Conservation (phyloP, 192 early-diverging fungal genomes). For the Backusella circina region DNA sequence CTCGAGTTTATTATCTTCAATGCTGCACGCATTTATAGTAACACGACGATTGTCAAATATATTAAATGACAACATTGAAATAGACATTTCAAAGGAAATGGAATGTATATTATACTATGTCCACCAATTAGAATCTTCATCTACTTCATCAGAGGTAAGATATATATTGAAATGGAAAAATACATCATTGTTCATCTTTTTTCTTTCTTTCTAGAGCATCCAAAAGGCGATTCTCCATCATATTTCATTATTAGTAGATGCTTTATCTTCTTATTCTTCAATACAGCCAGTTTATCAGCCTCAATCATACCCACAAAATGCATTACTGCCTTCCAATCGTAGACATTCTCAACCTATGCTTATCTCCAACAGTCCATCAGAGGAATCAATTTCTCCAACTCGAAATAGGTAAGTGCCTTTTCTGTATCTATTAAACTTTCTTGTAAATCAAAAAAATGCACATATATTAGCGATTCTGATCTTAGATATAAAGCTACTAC, state of each 20-base stretch:
- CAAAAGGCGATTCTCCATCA: neutral
- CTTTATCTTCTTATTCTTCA: neutral
- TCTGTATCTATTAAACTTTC: neutral
- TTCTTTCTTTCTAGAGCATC: neutral
- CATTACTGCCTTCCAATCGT: neutral
- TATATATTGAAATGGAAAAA: neutral
- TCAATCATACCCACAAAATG: neutral
- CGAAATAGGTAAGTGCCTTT: neutral
- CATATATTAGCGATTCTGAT: neutral
- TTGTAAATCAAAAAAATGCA: neutral
- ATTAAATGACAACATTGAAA: neutral
- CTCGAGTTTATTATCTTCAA: conserved; percentile 3
- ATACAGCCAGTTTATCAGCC: neutral
- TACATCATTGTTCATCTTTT: neutral
- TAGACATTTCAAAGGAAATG: neutral
- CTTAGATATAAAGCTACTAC: neutral
- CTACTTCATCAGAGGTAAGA: neutral
- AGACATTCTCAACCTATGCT: neutral
- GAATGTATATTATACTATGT: neutral
- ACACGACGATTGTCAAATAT: neutral
- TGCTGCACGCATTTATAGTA: neutral
- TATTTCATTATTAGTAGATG: neutral
- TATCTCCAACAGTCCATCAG: neutral
- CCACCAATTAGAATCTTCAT: neutral
- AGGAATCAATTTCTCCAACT: neutral